phyloP scores from a whole-genome alignment of 208 protist genomes.

The Tritrichomonas foetus region DNA sequence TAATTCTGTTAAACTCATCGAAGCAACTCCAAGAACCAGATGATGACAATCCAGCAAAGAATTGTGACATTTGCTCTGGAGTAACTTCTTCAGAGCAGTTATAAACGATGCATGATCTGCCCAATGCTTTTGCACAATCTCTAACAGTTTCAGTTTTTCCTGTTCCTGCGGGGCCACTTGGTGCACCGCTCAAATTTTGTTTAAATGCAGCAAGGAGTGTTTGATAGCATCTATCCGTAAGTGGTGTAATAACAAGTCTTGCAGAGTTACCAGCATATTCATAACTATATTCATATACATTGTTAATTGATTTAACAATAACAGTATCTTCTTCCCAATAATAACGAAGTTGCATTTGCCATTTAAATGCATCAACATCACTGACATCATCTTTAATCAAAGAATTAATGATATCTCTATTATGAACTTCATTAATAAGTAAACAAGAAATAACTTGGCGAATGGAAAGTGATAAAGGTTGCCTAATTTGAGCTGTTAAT shows the following conservation, averaged over 20 bases:
- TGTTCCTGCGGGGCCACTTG: constrained; percentile 65
- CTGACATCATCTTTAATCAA: constrained; percentile 75
- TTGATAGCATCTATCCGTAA: constrained; percentile 68
- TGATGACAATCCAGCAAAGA: constrained; percentile 53
- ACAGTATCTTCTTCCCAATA: constrained; percentile 72
- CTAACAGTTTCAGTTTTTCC: constrained; percentile 70
- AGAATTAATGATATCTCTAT: constrained; percentile 53
- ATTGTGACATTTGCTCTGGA: constrained; percentile 54
- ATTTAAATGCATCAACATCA: constrained; percentile 81
- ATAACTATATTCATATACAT: constrained; percentile 55
- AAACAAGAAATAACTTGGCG: constrained; percentile 37
- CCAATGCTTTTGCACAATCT: constrained; percentile 65
- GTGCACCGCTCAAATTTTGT: constrained; percentile 63
- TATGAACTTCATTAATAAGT: constrained; percentile 69
- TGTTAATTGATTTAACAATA: constrained; percentile 56
- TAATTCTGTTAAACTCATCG: constrained; percentile 68
- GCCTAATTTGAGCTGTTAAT: constrained; percentile 25
- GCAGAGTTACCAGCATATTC: constrained; percentile 60
- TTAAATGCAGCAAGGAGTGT: constrained; percentile 68
- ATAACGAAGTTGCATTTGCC: constrained; percentile 87
- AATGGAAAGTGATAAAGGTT: background rate
- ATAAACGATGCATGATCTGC: constrained; percentile 78
- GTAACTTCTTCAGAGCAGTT: constrained; percentile 90
- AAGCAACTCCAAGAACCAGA: constrained; percentile 66
- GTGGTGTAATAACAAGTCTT: constrained; percentile 60